Conservation (phyloP, 805 yeast species). For the Wickerhamiella cacticola region DNA sequence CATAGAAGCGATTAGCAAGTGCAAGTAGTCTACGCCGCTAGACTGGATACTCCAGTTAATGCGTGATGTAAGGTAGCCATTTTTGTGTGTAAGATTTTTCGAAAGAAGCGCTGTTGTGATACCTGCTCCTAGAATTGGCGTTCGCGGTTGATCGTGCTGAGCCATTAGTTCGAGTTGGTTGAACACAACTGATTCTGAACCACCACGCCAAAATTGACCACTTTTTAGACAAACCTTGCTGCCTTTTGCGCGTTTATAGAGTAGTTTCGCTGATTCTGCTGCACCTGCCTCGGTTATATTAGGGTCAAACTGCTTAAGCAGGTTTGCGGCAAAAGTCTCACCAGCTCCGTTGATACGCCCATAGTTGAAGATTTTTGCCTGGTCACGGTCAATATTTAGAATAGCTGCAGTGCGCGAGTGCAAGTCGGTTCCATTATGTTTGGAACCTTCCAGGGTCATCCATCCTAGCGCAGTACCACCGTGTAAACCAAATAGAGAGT, state of each 20-base stretch:
- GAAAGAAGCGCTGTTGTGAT: slow-evolving; percentile 73
- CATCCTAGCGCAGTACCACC: slow-evolving; percentile 97
- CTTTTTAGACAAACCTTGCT: slow-evolving; percentile 25
- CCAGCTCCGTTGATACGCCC: slow-evolving; percentile 99
- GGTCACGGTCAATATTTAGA: slow-evolving; percentile 76
- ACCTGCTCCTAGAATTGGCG: slow-evolving; percentile 89
- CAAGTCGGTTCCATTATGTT: slow-evolving; percentile 80
- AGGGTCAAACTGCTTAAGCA: slow-evolving; percentile 75
- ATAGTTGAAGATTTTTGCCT: slow-evolving; percentile 91
- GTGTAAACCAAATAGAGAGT: slow-evolving; percentile 74
- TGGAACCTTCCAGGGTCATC: slow-evolving; percentile 98
- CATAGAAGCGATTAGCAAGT: slow-evolving; percentile 74
- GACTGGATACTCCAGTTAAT: slow-evolving; percentile 98
- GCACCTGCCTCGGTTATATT: slow-evolving; percentile 56
- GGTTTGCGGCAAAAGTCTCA: slow-evolving; percentile 71
- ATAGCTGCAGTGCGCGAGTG: slow-evolving; percentile 90
- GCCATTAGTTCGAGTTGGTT: slow-evolving; percentile 83
- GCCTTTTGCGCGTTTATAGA: slow-evolving; percentile 83
- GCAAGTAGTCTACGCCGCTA: slow-evolving; percentile 94
- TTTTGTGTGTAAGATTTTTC: slow-evolving; percentile 45
- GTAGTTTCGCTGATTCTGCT: slow-evolving; percentile 43
- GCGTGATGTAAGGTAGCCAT: slow-evolving; percentile 68
- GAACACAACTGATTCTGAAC: slow-evolving; percentile 85
- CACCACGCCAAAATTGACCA: slow-evolving; percentile 44
- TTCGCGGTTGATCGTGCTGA: slow-evolving; percentile 61